Conservation (phyloP, 1,139 yeast genomes). For the Wickerhamomyces sp. region DNA sequence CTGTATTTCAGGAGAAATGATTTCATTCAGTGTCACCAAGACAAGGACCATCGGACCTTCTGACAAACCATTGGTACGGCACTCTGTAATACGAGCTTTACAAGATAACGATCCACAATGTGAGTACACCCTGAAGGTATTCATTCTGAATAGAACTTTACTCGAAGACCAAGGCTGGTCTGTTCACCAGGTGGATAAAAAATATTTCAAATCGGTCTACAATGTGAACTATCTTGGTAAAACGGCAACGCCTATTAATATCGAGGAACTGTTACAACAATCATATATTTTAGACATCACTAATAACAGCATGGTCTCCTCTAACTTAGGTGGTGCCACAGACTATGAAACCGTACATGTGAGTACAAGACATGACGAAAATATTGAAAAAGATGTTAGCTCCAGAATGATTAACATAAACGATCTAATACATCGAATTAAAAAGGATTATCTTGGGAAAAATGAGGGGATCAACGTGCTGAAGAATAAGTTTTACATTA, state of each 20-base stretch:
- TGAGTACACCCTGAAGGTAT: slow-evolving; percentile 3
- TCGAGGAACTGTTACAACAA: slow-evolving; percentile 33
- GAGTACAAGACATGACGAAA: slow-evolving; percentile 5
- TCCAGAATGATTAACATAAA: slow-evolving; percentile 9
- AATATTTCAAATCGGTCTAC: slow-evolving; percentile 45
- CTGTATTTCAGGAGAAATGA: slow-evolving; percentile 47
- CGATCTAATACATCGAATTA: slow-evolving; percentile 13
- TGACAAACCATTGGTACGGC: not conserved
- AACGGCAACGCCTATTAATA: slow-evolving; percentile 32
- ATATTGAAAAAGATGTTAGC: not conserved
- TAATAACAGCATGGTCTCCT: slow-evolving; percentile 35
- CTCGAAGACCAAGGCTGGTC: slow-evolving; percentile 58
- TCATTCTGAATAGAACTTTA: slow-evolving; percentile 27
- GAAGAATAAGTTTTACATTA: slow-evolving; percentile 31
- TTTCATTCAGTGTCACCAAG: slow-evolving; percentile 36
- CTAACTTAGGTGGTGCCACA: slow-evolving; percentile 45
- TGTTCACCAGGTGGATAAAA: slow-evolving; percentile 34
- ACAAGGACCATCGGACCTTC: slow-evolving; percentile 30
- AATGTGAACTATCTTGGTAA: slow-evolving; percentile 48
- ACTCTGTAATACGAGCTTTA: not conserved
- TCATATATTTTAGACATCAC: slow-evolving; percentile 34
- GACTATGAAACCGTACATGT: slow-evolving; percentile 12
- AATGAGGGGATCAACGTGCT: not conserved
- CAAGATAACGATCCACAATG: not conserved
- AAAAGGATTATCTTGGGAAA: slow-evolving; percentile 10